Evolutionary conservation across 352 stramenopile genomes (phyloP), one percentile per base, ranked within the genome.

Genomic region (Phytophthora aleatoria): DNA sequence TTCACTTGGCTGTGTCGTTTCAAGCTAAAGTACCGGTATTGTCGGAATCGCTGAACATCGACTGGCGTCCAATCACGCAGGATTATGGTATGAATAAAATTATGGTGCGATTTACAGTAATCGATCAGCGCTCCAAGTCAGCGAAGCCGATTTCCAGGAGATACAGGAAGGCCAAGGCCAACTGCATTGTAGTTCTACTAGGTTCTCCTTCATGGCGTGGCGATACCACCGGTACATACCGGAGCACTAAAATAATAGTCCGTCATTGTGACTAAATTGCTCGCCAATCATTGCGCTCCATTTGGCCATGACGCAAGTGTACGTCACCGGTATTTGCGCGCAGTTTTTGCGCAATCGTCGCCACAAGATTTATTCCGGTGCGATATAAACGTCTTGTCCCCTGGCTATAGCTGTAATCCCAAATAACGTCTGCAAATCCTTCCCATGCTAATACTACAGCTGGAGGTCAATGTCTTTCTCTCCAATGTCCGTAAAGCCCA

Each of bases 351-450:
- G 48, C 31, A 55, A 43, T 39, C 48, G 36, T 43, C 27, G 33
- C 50, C 50, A 57, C 36, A 57, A 57, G 50, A 57, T 49, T 49
- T 38, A 56, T 56, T 57, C 50, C 35, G 50, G 50, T 57, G 50
- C 35, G 50, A 4, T 39, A 57, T 27, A 57, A 38, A 47, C 45
- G 26, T 9, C 30, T 26, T 26, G 3, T 13, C 16, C 36, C 50
- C 50, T 56, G 50, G 50, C 16, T 56, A 56, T 45, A 56, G 31
- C 9, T 10, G 10, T 30, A 3, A 42, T n/a, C 3, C 10, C 6
- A 5, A 33, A 35, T 27, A 44, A 5, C 8, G 15, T 8, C 3
- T 24, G 12, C 38, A 44, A 44, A 44, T 41, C 35, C 10, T 41
- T 41, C 35, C 6, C 11, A 41, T 44, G 15, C 38, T 24, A 20